Conservation (phyloP, 768 basidiomycete species). For the Tricholoma furcatifolium region DNA sequence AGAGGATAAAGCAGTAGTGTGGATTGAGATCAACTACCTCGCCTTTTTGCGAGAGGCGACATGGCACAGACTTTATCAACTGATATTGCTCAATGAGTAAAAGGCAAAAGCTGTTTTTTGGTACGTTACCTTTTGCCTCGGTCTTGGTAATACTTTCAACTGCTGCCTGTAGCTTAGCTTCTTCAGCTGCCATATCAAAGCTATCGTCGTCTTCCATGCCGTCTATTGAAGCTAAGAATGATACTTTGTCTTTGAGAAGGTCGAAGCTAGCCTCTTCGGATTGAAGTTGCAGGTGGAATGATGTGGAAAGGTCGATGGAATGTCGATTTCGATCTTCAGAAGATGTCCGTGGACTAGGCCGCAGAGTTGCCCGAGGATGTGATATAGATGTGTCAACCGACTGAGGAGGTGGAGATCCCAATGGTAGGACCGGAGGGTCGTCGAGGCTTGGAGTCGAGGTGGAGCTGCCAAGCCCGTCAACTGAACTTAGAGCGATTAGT, state of each 20-base stretch:
- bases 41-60: not conserved
- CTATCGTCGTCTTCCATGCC: constrained; percentile 39
- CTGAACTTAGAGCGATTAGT: constrained; percentile 9
- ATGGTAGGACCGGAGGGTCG: constrained; percentile 20
- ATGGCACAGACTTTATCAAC: not conserved
- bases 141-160: constrained; percentile 12
- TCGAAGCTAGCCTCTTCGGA: constrained; percentile 49
- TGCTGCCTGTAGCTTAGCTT: constrained; percentile 22
- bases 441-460: constrained; percentile 25
- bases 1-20: not conserved
- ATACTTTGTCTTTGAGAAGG: constrained; percentile 51
- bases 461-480: constrained; percentile 22
- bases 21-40: not conserved
- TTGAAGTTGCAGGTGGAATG: constrained; percentile 46
- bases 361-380: constrained; percentile 22
- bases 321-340: constrained; percentile 31
- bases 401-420: constrained; percentile 20
- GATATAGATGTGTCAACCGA: constrained; percentile 22
- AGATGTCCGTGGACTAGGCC: constrained; percentile 23
- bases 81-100: not conserved
- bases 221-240: constrained; percentile 37
- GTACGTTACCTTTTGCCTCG: constrained; percentile 4
- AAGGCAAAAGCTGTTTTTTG: not conserved
- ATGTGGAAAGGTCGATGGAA: constrained; percentile 46
- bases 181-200: constrained; percentile 32